Evolutionary conservation across 1,139 yeast species (phyloP).

Genomic region (Pichia kudriavzevii): DNA sequence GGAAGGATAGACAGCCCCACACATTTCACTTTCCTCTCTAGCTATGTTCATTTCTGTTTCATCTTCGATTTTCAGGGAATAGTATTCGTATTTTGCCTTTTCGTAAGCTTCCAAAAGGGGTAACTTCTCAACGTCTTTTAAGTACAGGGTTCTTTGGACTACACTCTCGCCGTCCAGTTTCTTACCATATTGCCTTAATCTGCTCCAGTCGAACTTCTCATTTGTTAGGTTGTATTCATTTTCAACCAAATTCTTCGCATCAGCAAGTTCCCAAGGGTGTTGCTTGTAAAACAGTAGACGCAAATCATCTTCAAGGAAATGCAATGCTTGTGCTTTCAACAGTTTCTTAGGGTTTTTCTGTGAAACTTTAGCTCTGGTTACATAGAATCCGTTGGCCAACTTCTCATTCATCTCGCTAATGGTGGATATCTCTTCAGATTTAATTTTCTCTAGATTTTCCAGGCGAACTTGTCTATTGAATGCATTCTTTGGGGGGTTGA

Average conservation of each 20-base stretch:
- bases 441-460: conserved; percentile 19
- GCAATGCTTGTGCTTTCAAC: conserved; percentile 54
- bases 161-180: conserved; percentile 90
- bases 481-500: conserved; percentile 68
- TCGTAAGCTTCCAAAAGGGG: conserved; percentile 62
- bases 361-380: conserved; percentile 41
- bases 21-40: conserved; percentile 79
- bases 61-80: conserved; percentile 74
- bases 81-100: conserved; percentile 80
- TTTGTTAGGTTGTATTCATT: conserved; percentile 51
- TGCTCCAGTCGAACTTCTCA: conserved; percentile 62
- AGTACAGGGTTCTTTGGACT: conserved; percentile 80
- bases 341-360: conserved; percentile 18
- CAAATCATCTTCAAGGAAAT: conserved; percentile 73
- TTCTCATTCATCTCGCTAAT: conserved; percentile 9
- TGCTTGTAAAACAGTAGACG: conserved; percentile 78
- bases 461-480: conserved; percentile 30
- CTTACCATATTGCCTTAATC: conserved; percentile 61
- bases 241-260: conserved; percentile 85
- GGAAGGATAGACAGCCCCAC: conserved; percentile 65
- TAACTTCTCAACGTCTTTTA: conserved; percentile 39
- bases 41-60: conserved; percentile 71
- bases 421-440: conserved; percentile 15
- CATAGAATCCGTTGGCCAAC: conserved; percentile 30
- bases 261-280: conserved; percentile 97